Evolutionary conservation across 129 eudicot species (phyloP).

Genomic region (Glebionis coronaria): DNA sequence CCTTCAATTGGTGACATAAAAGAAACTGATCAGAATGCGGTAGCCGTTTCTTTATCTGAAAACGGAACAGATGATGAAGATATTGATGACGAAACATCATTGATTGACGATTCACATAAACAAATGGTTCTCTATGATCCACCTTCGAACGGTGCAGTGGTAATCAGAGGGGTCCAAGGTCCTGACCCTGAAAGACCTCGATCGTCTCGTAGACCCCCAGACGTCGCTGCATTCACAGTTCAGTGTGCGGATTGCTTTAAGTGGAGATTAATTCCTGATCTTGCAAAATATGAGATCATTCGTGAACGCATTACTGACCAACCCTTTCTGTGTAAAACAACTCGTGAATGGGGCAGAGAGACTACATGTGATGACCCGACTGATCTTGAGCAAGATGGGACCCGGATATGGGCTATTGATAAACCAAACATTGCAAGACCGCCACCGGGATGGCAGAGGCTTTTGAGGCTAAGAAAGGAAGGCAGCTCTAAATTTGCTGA

Average conservation of each 20-base stretch:
- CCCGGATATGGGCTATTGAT: constrained; percentile 93
- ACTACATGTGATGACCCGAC: constrained; percentile 74
- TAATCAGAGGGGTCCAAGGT: constrained; percentile 27
- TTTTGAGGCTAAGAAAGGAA: constrained; percentile 70
- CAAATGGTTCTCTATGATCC: constrained; percentile 66
- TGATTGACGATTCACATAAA: constrained; percentile 33
- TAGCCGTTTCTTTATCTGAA: constrained; percentile 27
- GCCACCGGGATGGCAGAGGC: constrained; percentile 89
- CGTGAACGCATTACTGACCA: constrained; percentile 69
- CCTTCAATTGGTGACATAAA: constrained; percentile 11
- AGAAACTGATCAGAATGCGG: constrained; percentile 23
- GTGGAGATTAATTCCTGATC: constrained; percentile 88
- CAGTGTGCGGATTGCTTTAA: constrained; percentile 84
- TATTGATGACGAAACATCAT: constrained; percentile 11
- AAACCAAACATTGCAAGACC: constrained; percentile 87
- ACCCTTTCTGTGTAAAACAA: constrained; percentile 73
- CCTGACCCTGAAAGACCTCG: constrained; percentile 21
- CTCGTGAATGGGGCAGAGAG: constrained; percentile 78
- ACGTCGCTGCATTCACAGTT: constrained; percentile 78
- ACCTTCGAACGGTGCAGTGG: constrained; percentile 23
- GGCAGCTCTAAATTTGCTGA: constrained; percentile 88
- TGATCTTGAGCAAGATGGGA: constrained; percentile 82
- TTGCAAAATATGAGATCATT: constrained; percentile 78
- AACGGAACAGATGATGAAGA: constrained; percentile 34
- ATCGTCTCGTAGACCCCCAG: constrained; percentile 39